These are phyloP conservation scores for Botrytis medusae DNA, from an alignment of 2,329 filamentous ascomycete genomes.

Conservation along the genomic window DNA sequence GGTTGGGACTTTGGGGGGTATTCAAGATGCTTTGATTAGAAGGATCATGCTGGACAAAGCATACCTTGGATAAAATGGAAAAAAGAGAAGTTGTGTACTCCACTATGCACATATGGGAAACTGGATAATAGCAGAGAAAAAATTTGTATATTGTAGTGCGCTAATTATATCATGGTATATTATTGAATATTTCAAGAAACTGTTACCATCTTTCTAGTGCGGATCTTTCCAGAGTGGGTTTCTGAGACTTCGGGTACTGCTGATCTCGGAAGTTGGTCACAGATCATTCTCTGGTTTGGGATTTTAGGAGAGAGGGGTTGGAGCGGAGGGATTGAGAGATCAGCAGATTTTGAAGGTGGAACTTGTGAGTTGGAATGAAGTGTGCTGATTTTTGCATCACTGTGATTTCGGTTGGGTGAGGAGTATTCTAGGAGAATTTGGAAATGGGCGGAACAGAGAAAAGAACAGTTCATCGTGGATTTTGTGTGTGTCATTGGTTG, in stretches of 20 bases:
- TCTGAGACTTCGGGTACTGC: background rate
- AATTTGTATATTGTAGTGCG: background rate
- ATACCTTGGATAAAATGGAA: background rate
- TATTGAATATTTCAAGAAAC: background rate
- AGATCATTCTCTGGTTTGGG: conserved; percentile 7
- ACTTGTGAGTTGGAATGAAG: background rate
- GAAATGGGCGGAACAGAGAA: background rate
- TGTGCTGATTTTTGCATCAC: background rate
- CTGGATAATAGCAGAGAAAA: background rate
- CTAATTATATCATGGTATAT: background rate
- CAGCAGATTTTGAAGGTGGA: background rate
- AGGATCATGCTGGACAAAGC: background rate
- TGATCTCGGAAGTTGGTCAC: background rate
- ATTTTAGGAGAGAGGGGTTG: background rate
- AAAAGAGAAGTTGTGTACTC: background rate
- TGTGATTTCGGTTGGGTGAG: background rate
- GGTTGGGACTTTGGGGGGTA: background rate
- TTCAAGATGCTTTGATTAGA: background rate
- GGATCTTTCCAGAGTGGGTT: background rate
- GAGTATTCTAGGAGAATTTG: background rate
- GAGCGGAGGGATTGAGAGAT: background rate
- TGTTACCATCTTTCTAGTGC: background rate
- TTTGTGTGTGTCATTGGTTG: background rate
- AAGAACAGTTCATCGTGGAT: background rate
- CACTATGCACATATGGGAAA: background rate